Conservation (phyloP, 805 yeast genomes). For the Vanderwaltozyma verrucispora region DNA sequence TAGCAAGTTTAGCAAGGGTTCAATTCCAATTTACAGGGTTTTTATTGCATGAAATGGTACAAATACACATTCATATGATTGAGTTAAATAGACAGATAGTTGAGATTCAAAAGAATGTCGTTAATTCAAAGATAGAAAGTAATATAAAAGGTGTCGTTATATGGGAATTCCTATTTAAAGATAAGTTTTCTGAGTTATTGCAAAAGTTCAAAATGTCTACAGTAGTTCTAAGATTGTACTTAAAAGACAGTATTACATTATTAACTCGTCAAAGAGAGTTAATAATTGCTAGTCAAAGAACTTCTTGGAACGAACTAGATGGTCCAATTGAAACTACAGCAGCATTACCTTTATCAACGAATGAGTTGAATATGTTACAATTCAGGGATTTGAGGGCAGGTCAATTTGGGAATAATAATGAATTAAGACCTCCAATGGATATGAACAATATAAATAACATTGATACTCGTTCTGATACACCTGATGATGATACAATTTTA, state of each 20-base stretch:
- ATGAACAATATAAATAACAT: slow-evolving; percentile 4
- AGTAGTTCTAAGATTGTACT: slow-evolving; percentile 23
- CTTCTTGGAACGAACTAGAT: slow-evolving; percentile 8
- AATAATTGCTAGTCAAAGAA: slow-evolving; percentile 20
- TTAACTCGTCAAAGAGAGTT: slow-evolving; percentile 27
- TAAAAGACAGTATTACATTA: slow-evolving; percentile 26
- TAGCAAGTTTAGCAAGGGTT: slow-evolving; percentile 28
- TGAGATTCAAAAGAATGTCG: slow-evolving; percentile 19
- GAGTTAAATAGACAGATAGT: slow-evolving; percentile 24
- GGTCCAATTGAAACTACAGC: slow-evolving; percentile 5
- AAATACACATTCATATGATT: slow-evolving; percentile 23
- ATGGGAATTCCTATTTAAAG: slow-evolving; percentile 23
- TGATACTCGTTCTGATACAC: slow-evolving; percentile 21
- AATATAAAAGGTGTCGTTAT: slow-evolving; percentile 21
- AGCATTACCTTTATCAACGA: slow-evolving; percentile 13
- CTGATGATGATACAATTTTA: slow-evolving; percentile 17
- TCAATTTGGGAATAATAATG: neutral
- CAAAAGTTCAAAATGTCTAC: slow-evolving; percentile 25
- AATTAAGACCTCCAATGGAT: slow-evolving; percentile 3
- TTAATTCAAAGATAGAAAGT: slow-evolving; percentile 10
- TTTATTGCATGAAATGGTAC: slow-evolving; percentile 27
- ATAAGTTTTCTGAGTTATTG: slow-evolving; percentile 18
- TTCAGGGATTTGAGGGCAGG: slow-evolving; percentile 7
- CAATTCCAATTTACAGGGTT: slow-evolving; percentile 30
- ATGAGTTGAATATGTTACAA: slow-evolving; percentile 21